phyloP scores from a whole-genome alignment of 1,139 yeast species.

The Nakaseomyces nivariensis region DNA sequence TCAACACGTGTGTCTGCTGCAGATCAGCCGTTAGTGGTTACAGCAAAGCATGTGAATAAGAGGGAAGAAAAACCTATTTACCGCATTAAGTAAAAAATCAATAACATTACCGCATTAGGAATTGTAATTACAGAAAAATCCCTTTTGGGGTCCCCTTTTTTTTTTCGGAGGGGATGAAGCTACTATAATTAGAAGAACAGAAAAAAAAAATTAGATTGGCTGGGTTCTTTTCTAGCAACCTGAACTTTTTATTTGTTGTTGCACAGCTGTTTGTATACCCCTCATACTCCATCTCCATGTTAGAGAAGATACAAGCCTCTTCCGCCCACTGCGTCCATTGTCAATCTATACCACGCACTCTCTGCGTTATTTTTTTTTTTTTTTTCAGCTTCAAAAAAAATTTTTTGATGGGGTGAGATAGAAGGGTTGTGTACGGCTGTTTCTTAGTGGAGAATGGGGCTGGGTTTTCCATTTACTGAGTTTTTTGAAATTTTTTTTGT shows the following conservation, averaged over 20 bases:
- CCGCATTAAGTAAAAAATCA: too few species aligned
- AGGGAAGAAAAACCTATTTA: too few species aligned
- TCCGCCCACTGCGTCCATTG: too few species aligned
- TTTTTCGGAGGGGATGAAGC: background rate
- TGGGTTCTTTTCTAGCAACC: background rate
- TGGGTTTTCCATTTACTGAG: too few species aligned
- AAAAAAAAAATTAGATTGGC: background rate
- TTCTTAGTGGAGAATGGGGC: too few species aligned
- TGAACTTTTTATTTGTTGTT: background rate
- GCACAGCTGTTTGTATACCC: background rate
- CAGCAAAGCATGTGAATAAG: background rate
- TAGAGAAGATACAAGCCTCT: too few species aligned
- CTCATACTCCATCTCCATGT: background rate
- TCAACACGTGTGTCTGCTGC: conserved; percentile 3
- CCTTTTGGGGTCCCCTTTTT: background rate
- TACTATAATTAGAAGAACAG: background rate
- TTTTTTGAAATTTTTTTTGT: too few species aligned
- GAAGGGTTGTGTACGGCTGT: too few species aligned
- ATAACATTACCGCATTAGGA: background rate
- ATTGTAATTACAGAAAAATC: background rate
- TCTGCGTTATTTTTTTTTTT: too few species aligned
- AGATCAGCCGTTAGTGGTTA: background rate
- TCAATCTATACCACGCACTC: too few species aligned
- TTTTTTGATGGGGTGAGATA: too few species aligned
- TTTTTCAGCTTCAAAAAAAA: too few species aligned